These are phyloP conservation scores for Gleditsia sinensis DNA, from an alignment of 306 rosid species.

Conservation along the genomic window DNA sequence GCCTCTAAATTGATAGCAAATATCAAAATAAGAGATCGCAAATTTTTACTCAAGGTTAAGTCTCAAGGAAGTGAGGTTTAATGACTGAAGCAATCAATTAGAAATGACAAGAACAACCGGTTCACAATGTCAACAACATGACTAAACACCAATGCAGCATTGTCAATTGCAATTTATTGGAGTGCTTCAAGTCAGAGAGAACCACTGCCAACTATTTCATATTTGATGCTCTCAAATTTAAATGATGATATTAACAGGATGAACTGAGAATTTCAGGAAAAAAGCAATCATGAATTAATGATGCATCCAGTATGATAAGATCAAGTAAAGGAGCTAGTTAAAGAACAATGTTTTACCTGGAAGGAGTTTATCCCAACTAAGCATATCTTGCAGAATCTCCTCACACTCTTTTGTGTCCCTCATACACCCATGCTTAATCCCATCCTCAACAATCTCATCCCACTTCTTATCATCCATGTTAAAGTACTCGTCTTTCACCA, in stretches of 20 bases:
- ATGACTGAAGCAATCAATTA: not conserved
- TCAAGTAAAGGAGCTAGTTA: not conserved
- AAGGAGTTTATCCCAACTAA: conserved; percentile 63
- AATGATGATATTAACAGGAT: not conserved
- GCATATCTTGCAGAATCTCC: conserved; percentile 63
- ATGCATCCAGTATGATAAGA: not conserved
- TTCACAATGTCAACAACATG: not conserved
- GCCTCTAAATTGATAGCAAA: not conserved
- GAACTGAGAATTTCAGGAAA: not conserved
- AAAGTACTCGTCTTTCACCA: conserved; percentile 55
- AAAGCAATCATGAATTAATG: not conserved
- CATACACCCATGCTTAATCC: conserved; percentile 44
- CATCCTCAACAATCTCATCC: conserved; percentile 54
- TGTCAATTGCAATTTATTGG: not conserved
- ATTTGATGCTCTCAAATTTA: not conserved
- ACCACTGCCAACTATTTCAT: not conserved
- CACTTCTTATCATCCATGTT: too few relatives aligned
- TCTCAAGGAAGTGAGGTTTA: not conserved
- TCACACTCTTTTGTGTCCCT: conserved; percentile 56
- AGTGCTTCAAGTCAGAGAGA: not conserved
- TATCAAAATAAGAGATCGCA: not conserved
- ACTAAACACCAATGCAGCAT: not conserved
- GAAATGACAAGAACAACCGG: not conserved
- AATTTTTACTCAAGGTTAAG: not conserved
- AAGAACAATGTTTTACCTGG: conserved; percentile 45